Base-by-base conservation (phyloP, 495 filamentous ascomycete species). In the Lophiostoma macrostomum region DNA sequence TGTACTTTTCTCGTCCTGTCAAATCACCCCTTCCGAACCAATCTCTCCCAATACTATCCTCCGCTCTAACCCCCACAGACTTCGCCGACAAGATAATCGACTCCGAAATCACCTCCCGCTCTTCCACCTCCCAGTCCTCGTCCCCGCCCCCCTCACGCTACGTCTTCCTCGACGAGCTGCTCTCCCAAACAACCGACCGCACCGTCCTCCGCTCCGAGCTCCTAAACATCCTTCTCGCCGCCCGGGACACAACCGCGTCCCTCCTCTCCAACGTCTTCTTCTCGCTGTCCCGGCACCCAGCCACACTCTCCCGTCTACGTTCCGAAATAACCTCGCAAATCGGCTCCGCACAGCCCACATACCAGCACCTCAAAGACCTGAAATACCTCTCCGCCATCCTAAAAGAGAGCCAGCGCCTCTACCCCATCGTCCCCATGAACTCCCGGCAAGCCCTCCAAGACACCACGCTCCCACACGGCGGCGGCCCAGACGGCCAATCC, bases 381-480 rank as follows among this genome's bases (percentile, higher is more conserved):
- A 42, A 53, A n/a, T 64, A 57, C 25, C 52, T 64, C 2, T 42
- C 29, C 19, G 18, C 12, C 19, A 27, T 50, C 32, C 3, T 61
- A 23, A 59, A 60, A 13, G 56, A 60, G 19, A 25, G 73, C 4
- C 69, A 78, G 5, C 72, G 81, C 0, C 63, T 82, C 0, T 74
- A 76, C 46, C 74, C 77, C 0, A 65, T 71, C 1, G 74, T 81
- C n/a, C 77, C 76, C 4, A 64, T 68, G 28, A 82, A 81, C 61
- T 40, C 69, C 11, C 74, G 74, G 12, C 46, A 64, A 5, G 76
- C 77, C 5, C 51, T 71, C 4, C 64, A 63, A 5, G 73, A 80
- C 61, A 78, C 76, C 5, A 58, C 61, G 6, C 65, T 80, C 8
- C 76, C 76, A 0, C 31, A 6, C 37, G 62, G 64, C 51, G 64